phyloP scores from a whole-genome alignment of 495 filamentous ascomycete species.

The Bathelium albidoporum region DNA sequence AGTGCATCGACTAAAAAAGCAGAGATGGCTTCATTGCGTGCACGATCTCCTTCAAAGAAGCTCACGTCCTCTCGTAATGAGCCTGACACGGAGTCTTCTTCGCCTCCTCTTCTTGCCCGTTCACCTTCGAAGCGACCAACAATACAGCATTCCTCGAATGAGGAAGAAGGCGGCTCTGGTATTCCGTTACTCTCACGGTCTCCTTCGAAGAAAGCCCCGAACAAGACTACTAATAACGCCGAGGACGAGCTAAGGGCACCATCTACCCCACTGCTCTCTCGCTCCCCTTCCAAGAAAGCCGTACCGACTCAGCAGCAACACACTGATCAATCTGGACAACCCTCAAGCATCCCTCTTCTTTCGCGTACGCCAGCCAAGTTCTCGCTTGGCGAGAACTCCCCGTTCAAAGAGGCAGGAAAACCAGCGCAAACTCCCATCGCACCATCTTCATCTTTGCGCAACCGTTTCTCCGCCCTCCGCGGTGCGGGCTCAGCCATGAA shows the following conservation, averaged over 20 bases:
- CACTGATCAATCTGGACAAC: not conserved
- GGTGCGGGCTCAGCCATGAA: conserved; percentile 34
- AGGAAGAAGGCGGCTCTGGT: not conserved
- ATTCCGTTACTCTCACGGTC: conserved; percentile 14
- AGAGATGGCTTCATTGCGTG: conserved; percentile 6
- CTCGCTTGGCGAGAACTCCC: conserved; percentile 12
- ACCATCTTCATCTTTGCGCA: conserved; percentile 21
- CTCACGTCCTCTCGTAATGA: not conserved
- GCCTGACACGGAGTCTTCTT: not conserved
- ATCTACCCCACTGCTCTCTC: conserved; percentile 5
- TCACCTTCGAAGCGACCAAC: conserved; percentile 5
- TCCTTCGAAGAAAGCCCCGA: conserved; percentile 13
- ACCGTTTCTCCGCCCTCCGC: conserved; percentile 1
- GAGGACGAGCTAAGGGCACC: not conserved
- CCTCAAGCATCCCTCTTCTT: conserved; percentile 8
- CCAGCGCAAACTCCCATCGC: conserved; percentile 15
- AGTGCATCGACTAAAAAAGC: not conserved
- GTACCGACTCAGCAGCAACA: not conserved
- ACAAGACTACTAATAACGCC: conserved; percentile 1
- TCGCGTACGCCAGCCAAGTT: conserved; percentile 29
- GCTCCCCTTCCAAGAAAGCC: conserved; percentile 5
- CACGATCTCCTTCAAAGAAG: conserved; percentile 8
- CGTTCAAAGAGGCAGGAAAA: conserved; percentile 21
- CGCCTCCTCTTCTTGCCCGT: not conserved
- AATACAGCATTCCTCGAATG: not conserved